Evolutionary conservation across 306 rosid genomes (phyloP), one percentile per base, ranked within the genome.

Genomic region (Cucumis sativus): DNA sequence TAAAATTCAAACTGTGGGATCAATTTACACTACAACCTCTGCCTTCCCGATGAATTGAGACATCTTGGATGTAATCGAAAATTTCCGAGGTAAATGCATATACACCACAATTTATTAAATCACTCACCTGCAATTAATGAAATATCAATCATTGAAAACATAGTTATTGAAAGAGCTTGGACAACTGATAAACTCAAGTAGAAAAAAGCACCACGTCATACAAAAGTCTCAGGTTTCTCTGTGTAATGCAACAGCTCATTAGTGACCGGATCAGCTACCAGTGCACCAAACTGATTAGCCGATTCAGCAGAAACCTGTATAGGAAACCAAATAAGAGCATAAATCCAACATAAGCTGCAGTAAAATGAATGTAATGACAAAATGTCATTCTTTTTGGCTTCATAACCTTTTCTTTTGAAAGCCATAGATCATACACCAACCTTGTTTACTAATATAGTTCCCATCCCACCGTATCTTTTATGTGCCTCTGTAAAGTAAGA

Each of bases 171-270:
- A 45, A 45, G 76, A 51, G 15, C 75, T 47, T 70, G 58, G 20
- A 47, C 40, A 47, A 23, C n/a, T 49, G 76, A 45, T 71, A 47
- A 71, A 25, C 59, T 45, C 0, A 21, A 14, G 35, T 40, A 43
- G 5, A 69, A 69, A 65, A 69, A 68, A 69, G 57, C 39, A 82
- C 17, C 10, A 11, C 37, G 2, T 78, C 85, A 0, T 81, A 81
- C 86, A 79, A 82, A 83, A 78, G 99, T 96, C 79, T 96, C 98
- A 30, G 99, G 99, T 82, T 87, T 96, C 87, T 96, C 99, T 2
- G 93, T 96, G 84, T 96, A 96, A 86, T 96, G 99, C 89, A 96
- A 86, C 45, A 96, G 78, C 78, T 96, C 99, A 15, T 91, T 91
- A 79, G 97, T 91, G 82, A 39, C 20, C 18, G 98, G 98, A 96